These are phyloP conservation scores for Marchantia polymorpha DNA, from an alignment of 225 moss, liverwort and hornwort genomes.

Conservation along the genomic window DNA sequence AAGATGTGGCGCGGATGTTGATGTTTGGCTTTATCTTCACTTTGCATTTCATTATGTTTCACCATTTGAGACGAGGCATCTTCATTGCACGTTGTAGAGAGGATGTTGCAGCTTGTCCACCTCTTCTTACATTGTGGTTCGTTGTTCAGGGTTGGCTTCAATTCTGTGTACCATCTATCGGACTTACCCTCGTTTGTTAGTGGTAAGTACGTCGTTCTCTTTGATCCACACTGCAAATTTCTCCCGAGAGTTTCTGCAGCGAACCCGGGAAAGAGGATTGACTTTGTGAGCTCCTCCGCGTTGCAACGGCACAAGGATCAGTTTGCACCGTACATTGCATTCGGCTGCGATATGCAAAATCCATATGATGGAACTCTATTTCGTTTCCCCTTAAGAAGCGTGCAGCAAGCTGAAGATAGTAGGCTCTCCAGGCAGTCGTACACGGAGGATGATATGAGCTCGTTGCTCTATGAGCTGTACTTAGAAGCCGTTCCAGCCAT, in stretches of 20 bases:
- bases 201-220: constrained; percentile 79
- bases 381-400: constrained; percentile 73
- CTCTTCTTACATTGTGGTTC: constrained; percentile 17
- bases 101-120: not conserved
- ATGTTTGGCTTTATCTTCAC: not conserved
- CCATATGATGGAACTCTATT: constrained; percentile 71
- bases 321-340: constrained; percentile 69
- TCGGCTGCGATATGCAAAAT: constrained; percentile 79
- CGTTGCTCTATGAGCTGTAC: constrained; percentile 65
- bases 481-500: constrained; percentile 64
- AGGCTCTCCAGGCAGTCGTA: constrained; percentile 78
- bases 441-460: constrained; percentile 79
- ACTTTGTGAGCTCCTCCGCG: constrained; percentile 70
- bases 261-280: constrained; percentile 82
- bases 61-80: not conserved
- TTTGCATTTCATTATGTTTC: not conserved
- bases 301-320: constrained; percentile 62
- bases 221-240: constrained; percentile 92
- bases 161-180: constrained; percentile 88
- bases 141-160: constrained; percentile 80
- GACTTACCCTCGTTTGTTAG: constrained; percentile 90
- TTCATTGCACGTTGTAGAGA: not conserved
- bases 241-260: constrained; percentile 70
- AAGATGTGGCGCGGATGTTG: too few relatives aligned
- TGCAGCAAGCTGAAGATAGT: constrained; percentile 64